These are phyloP conservation scores for Tillandsia leiboldiana DNA, from an alignment of 176 grass and related monocot species.

Conservation along the genomic window DNA sequence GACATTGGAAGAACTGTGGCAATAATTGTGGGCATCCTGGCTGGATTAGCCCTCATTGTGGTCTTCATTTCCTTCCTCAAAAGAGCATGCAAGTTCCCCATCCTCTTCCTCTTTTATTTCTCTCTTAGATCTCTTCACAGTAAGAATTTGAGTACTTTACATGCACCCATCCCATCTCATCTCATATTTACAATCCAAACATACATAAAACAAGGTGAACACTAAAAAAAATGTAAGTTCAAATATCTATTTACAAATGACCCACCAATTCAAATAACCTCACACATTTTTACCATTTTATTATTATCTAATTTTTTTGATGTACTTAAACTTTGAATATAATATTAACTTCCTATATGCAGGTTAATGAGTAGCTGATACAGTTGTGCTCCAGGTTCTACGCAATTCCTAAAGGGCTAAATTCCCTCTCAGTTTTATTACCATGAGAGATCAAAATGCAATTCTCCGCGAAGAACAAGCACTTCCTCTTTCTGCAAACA, in stretches of 20 bases:
- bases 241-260: no score
- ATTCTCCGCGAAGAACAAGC: no score
- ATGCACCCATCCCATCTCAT: no score
- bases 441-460: not conserved
- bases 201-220: no score
- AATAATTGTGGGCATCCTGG: constrained; percentile 68
- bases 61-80: constrained; percentile 78
- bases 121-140: not conserved
- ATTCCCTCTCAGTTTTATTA: not conserved
- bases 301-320: no score
- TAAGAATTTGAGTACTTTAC: not conserved
- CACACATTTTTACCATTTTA: no score
- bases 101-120: not conserved
- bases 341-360: not conserved
- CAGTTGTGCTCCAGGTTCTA: no score
- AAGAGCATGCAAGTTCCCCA: constrained; percentile 37
- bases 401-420: not conserved
- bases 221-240: no score
- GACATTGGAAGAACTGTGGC: constrained; percentile 77
- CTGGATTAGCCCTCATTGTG: constrained; percentile 61
- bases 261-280: no score
- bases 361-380: constrained; percentile 6
- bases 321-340: no score
- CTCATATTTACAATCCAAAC: no score
- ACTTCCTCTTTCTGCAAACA: not conserved